phyloP scores from a whole-genome alignment of 2,329 filamentous ascomycete genomes.

The Periconia sp. region DNA sequence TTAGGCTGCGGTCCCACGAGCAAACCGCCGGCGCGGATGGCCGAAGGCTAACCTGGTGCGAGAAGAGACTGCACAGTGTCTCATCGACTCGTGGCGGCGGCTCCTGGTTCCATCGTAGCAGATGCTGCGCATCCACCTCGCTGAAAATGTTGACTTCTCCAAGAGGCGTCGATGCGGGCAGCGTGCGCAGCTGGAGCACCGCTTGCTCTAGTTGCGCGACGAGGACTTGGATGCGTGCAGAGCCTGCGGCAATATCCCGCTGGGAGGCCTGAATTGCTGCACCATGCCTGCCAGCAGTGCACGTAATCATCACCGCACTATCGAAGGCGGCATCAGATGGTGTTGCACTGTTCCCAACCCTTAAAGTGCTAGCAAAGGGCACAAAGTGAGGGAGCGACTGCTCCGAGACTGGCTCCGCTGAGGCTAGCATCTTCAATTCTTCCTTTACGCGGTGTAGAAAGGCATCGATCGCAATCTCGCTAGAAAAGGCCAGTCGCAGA shows the following conservation, averaged over 20 bases:
- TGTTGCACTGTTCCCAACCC: neutral
- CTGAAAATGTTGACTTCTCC: neutral
- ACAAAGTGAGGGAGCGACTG: too few relatives aligned
- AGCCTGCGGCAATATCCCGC: neutral
- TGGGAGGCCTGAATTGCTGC: neutral
- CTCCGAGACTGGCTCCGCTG: too few relatives aligned
- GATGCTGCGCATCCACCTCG: neutral
- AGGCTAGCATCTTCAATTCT: too few relatives aligned
- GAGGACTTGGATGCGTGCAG: neutral
- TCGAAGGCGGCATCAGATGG: neutral
- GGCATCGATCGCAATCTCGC: neutral
- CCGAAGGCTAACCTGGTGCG: neutral
- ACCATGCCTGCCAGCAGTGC: neutral
- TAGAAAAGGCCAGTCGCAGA: neutral
- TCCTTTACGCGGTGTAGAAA: too few relatives aligned
- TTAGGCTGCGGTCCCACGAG: slow-evolving; percentile 12
- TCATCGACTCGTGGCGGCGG: slow-evolving; percentile 3
- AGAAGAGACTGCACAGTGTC: slow-evolving; percentile 2
- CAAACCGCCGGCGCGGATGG: slow-evolving; percentile 12
- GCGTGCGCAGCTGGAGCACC: slow-evolving; percentile 1
- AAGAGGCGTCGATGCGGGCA: neutral
- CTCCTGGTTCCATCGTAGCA: slow-evolving; percentile 4
- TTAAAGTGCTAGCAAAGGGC: neutral
- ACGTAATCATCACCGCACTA: neutral
- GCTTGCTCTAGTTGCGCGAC: neutral